Conservation (phyloP, 371 early-diverging fungal genomes). For the Mortierella sp. region DNA sequence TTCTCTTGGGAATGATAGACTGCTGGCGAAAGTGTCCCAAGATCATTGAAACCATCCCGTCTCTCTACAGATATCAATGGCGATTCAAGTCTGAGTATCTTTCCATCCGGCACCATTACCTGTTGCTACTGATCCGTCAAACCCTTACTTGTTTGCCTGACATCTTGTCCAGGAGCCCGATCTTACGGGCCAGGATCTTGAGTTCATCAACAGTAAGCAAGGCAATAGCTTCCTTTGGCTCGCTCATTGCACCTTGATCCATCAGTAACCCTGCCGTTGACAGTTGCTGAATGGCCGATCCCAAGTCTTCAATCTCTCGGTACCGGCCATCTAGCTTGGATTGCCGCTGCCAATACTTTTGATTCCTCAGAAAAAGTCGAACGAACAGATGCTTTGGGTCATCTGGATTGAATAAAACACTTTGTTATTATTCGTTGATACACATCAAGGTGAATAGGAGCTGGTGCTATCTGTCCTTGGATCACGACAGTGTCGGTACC, state of each 20-base stretch:
- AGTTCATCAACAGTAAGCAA: slow-evolving; percentile 40
- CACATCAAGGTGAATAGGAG: no score
- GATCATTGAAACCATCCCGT: slow-evolving; percentile 17
- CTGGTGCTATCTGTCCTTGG: no score
- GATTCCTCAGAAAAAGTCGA: slow-evolving; percentile 72
- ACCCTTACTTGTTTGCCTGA: slow-evolving; percentile 48
- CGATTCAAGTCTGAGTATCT: not conserved
- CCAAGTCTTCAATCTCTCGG: slow-evolving; percentile 34
- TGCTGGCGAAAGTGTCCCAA: slow-evolving; percentile 50
- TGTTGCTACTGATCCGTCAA: no score
- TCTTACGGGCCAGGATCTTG: slow-evolving; percentile 30
- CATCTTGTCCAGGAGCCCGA: slow-evolving; percentile 33
- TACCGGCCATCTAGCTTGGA: slow-evolving; percentile 53
- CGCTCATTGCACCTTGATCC: slow-evolving; percentile 16
- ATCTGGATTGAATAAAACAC: slow-evolving; percentile 26
- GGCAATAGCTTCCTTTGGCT: slow-evolving; percentile 36
- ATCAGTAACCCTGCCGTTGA: slow-evolving; percentile 20
- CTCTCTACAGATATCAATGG: slow-evolving; percentile 8
- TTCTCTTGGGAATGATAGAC: slow-evolving; percentile 35
- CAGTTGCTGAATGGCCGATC: slow-evolving; percentile 22
- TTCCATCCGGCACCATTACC: no score
- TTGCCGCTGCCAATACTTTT: slow-evolving; percentile 60
- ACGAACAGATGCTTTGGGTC: slow-evolving; percentile 69
- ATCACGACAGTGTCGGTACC: slow-evolving; percentile 48
- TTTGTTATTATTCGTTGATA: not conserved